Base-by-base conservation (phyloP, 2,329 filamentous ascomycete species). In the Hymenoscyphus infarciens region DNA sequence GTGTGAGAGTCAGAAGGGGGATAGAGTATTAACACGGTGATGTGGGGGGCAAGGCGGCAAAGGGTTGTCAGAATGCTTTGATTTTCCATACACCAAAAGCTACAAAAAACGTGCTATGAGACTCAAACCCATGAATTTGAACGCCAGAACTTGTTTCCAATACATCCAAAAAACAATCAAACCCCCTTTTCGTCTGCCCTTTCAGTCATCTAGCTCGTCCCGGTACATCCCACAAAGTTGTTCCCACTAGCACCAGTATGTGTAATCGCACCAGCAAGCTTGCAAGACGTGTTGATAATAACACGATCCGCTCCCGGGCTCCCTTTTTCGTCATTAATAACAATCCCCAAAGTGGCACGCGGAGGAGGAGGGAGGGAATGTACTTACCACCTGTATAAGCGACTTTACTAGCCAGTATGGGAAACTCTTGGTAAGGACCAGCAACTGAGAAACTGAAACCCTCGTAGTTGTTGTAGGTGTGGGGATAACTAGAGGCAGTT, bases 171-270 rank as follows among this genome's bases (percentile, higher is more conserved):
- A 35, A 45, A 19, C n/a, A 4, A n/a, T 7, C 39, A 45, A 45
- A 35, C 7, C n/a, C 39, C 1, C 6, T 19, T 45, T 19, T 45
- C n/a, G n/a, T 45, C n/a, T n/a, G 6, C n/a, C n/a, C 6, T 42
- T n/a, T 42, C 39, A 49, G 7, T 22, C 42, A 22, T 13, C 49
- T 29, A 67, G 31, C 55, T 65, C 6, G 64, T 65, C 11, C 66
- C 66, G 15, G 64, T 57, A 75, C 87, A 90, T n/a, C 79, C 82
- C 61, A 90, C 85, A 75, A 91, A 91, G 75, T 82, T 79, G 73
- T 90, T 86, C 7, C 86, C 86, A 58, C 81, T 84, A 19, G 88
- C 87, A 31, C 88, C 88, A 25, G 85, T 88, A 71, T 91, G 88
- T 0, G 88, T 91, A 66, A 91, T 88, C 31, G 82, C 77, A 42